A percentile compares a stretch with the other conserved stretches of the same genome.
phyloP scores from a whole-genome alignment of 2,329 filamentous ascomycete species.

The Dactylellina sp. region DNA sequence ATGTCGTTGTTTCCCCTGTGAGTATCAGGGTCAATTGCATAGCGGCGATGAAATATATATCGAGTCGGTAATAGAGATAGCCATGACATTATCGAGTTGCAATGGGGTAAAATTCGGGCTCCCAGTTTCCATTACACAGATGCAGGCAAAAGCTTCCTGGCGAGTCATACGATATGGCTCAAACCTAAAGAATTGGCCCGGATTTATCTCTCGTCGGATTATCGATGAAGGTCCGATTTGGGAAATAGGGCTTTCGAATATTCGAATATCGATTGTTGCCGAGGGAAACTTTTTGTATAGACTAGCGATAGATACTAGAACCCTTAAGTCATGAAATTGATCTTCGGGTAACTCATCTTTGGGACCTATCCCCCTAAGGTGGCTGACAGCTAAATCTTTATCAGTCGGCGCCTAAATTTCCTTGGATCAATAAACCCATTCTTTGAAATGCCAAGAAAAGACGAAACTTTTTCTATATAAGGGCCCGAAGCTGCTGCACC shows the following conservation, averaged over 20 bases:
- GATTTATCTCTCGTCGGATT: background rate
- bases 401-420: too few relatives aligned
- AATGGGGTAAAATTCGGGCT: background rate
- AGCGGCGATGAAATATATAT: slow-evolving; percentile 32
- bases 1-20: background rate
- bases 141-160: slow-evolving; percentile 6
- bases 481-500: too few relatives aligned
- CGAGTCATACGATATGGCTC: background rate
- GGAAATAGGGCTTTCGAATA: slow-evolving; percentile 5
- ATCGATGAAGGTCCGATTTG: background rate
- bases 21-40: slow-evolving; percentile 6
- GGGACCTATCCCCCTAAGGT: too few relatives aligned
- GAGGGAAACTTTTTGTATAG: slow-evolving; percentile 1
- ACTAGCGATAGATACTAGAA: slow-evolving; percentile 3
- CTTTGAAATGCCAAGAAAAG: too few relatives aligned
- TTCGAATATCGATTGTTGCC: slow-evolving; percentile 4
- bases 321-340: background rate
- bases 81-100: slow-evolving; percentile 18
- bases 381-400: too few relatives aligned
- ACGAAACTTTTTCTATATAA: too few relatives aligned
- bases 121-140: slow-evolving; percentile 15
- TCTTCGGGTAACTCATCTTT: too few relatives aligned
- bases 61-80: slow-evolving; percentile 34
- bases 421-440: too few relatives aligned
- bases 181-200: background rate